Base-by-base conservation (phyloP, 805 yeast genomes). In the Peterozyma toletana region DNA sequence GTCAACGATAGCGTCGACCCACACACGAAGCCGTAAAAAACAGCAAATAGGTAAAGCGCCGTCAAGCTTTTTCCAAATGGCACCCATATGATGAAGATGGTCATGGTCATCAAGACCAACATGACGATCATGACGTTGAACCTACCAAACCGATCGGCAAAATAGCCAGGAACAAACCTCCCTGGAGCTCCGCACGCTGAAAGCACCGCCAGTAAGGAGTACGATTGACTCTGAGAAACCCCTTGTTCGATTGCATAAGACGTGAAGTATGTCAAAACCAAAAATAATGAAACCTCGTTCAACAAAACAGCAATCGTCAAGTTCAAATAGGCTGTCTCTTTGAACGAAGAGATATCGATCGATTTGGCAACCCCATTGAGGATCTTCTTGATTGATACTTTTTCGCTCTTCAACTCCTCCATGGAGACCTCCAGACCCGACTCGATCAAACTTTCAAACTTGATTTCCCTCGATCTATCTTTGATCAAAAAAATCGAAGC, bases 1-100 rank as follows among this genome's bases (percentile, higher is more conserved):
- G 84, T 74, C 40, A 84, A 54, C 0, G 86, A 71, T 36, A 85
- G 63, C 5, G 83, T 76, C 15, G 84, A 74, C 3, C 87, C 80
- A 30, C 76, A 67, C 45, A 73, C 69, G 51, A 80, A 75, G 0
- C 89, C 89, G 53, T 73, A 76, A 3, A 73, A 40, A 0, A 68
- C 72, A 9, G 80, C 63, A 56, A 80, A 83, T 0, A 68, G 66
- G 50, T 77, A 73, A 41, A 81, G 58, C 0, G 67, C 71, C 2
- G 59, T 60, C 27, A 64, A 43, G 40, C 57, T 50, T 9, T 55
- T 45, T 0, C 86, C 88, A 47, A 78, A 75, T 1, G 88, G 88
- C 15, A 80, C 59, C 87, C 88, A 81, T n/a, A 83, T 52, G 0
- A 67, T 63, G 41, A 81, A 64, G 6, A 75, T 68, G 27, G 71